phyloP scores from a whole-genome alignment of 176 grass and related monocot genomes.

The maize (Zea mays) region DNA sequence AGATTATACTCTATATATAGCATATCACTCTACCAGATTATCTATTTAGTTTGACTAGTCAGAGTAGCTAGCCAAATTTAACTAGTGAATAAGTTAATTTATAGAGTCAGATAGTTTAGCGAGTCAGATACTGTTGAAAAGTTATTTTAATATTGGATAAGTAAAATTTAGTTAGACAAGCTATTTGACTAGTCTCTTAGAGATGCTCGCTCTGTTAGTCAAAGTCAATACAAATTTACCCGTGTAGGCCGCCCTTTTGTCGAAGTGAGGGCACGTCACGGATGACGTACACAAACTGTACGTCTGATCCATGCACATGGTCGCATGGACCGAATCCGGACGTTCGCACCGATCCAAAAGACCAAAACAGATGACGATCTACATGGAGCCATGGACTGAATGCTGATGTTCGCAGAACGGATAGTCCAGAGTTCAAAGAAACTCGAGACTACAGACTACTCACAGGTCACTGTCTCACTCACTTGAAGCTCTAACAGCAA shows the following conservation, averaged over 20 bases:
- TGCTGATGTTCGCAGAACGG: neutral
- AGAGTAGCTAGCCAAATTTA: too few species aligned
- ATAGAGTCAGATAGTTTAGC: too few species aligned
- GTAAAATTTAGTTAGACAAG: too few species aligned
- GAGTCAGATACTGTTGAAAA: too few species aligned
- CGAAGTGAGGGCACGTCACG: neutral
- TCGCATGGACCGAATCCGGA: neutral
- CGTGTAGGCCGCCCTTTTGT: neutral
- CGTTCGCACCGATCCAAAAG: neutral
- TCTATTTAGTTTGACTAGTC: too few species aligned
- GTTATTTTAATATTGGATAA: too few species aligned
- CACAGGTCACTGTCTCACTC: neutral
- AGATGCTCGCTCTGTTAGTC: neutral
- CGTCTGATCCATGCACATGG: neutral
- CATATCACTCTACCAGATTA: too few species aligned
- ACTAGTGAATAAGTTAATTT: too few species aligned
- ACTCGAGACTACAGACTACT: neutral
- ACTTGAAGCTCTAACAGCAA: too few species aligned
- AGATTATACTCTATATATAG: too few species aligned
- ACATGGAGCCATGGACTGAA: neutral
- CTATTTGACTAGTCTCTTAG: too few species aligned
- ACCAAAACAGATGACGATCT: neutral
- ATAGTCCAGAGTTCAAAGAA: neutral
- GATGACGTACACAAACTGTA: neutral
- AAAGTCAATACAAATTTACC: neutral